Evolutionary conservation across 2,329 filamentous ascomycete species (phyloP).

Genomic region (Alternaria sp.): DNA sequence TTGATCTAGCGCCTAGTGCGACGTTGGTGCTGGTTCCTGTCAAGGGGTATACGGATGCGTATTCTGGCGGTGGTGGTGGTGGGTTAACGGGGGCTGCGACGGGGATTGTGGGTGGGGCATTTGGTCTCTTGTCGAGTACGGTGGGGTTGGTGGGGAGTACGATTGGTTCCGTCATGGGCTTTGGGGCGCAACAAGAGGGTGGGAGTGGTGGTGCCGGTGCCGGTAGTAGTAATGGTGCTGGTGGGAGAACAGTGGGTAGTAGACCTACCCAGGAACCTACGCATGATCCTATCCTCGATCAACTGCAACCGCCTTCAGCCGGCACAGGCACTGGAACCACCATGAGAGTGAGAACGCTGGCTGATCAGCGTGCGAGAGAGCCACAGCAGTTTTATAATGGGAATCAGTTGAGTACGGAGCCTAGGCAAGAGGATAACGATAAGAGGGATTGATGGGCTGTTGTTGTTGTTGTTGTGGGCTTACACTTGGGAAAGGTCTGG

Average conservation of each 20-base stretch:
- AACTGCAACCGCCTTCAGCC: slow-evolving; percentile 2
- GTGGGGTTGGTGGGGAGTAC: slow-evolving; percentile 46
- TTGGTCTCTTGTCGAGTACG: slow-evolving; percentile 44
- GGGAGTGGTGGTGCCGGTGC: too few relatives aligned
- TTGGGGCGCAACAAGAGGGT: slow-evolving; percentile 23
- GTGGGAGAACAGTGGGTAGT: slow-evolving; percentile 21
- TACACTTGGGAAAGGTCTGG: too few relatives aligned
- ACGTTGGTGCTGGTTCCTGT: slow-evolving; percentile 84
- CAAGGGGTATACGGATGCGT: slow-evolving; percentile 67
- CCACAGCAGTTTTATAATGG: slow-evolving; percentile 86
- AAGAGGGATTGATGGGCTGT: slow-evolving; percentile 10
- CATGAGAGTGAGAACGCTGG: slow-evolving; percentile 54
- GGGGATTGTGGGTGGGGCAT: slow-evolving; percentile 45
- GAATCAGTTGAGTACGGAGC: slow-evolving; percentile 65
- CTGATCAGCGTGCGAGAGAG: slow-evolving; percentile 60
- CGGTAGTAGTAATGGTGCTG: background rate
- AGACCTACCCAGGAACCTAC: slow-evolving; percentile 18
- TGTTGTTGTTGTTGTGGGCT: too few relatives aligned
- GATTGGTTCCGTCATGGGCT: slow-evolving; percentile 42
- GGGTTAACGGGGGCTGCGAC: slow-evolving; percentile 44
- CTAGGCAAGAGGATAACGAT: slow-evolving; percentile 10
- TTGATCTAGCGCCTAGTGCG: slow-evolving; percentile 79
- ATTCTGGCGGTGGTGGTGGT: slow-evolving; percentile 49
- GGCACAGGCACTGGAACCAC: background rate
- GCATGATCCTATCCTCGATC: slow-evolving; percentile 22